These are phyloP conservation scores for Russula sp. DNA, from an alignment of 768 basidiomycete genomes.

Conservation along the genomic window DNA sequence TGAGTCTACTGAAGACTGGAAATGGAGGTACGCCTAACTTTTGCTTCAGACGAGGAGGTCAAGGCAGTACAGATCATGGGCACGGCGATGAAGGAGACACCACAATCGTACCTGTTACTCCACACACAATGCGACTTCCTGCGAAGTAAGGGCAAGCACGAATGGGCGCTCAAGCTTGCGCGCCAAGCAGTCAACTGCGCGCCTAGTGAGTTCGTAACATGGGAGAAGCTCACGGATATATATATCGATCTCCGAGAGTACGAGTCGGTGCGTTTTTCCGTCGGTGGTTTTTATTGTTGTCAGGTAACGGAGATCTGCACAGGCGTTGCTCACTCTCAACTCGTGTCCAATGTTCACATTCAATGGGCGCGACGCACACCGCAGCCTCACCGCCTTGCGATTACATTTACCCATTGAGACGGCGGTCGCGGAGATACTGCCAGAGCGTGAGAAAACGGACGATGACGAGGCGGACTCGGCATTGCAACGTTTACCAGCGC, in stretches of 20 bases:
- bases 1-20: conserved; percentile 43
- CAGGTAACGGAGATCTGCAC: neutral
- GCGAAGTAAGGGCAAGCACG: conserved; percentile 74
- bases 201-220: conserved; percentile 97
- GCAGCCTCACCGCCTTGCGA: conserved; percentile 72
- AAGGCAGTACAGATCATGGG: conserved; percentile 96
- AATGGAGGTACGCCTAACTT: neutral
- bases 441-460: conserved; percentile 74
- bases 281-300: neutral
- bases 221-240: conserved; percentile 95
- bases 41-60: conserved; percentile 84
- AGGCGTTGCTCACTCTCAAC: conserved; percentile 88
- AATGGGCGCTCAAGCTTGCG: conserved; percentile 91
- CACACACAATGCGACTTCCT: conserved; percentile 96
- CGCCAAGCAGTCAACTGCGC: conserved; percentile 97
- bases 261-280: conserved; percentile 51
- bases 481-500: conserved; percentile 90
- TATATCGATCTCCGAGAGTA: conserved; percentile 89
- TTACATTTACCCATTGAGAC: conserved; percentile 85
- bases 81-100: conserved; percentile 74
- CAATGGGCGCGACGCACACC: conserved; percentile 92
- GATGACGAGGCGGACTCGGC: conserved; percentile 95
- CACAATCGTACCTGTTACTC: conserved; percentile 90
- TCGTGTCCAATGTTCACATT: conserved; percentile 99
- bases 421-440: conserved; percentile 86